Conservation (phyloP, 305 asterid genomes). For the Solanum hybrid region DNA sequence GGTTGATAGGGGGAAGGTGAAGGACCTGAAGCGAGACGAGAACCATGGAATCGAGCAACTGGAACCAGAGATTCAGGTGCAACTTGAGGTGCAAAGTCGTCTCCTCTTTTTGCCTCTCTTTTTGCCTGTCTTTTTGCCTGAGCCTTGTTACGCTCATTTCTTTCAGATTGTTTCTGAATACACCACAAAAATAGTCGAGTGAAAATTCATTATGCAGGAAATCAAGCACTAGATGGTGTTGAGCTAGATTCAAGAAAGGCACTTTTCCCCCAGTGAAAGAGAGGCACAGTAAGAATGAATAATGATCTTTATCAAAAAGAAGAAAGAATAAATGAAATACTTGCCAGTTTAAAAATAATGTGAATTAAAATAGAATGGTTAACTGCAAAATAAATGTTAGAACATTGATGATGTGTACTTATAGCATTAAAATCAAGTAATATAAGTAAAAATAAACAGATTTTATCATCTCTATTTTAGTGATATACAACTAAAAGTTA, state of each 20-base stretch:
- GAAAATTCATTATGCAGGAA: constrained; percentile 1
- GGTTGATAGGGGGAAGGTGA: constrained; percentile 69
- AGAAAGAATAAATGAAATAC: not conserved
- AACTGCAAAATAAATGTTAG: not conserved
- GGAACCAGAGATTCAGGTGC: constrained; percentile 80
- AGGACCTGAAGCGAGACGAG: constrained; percentile 95
- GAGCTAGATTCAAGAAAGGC: not conserved
- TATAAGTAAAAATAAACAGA: not conserved
- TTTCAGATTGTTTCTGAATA: constrained; percentile 81
- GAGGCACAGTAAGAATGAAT: not conserved
- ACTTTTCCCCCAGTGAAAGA: not conserved
- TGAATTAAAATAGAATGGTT: not conserved
- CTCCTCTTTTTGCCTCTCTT: constrained; percentile 60
- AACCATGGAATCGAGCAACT: constrained; percentile 74
- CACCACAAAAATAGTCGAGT: constrained; percentile 5
- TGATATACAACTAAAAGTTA: not conserved
- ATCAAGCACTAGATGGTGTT: not conserved
- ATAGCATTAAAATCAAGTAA: not conserved
- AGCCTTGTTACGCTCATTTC: constrained; percentile 74
- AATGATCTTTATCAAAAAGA: not conserved
- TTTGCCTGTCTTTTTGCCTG: constrained; percentile 42
- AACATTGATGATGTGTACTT: not conserved
- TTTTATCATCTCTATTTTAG: not conserved
- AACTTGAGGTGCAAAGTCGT: constrained; percentile 65
- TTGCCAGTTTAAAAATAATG: not conserved